A percentile compares a stretch with the other conserved stretches of the same genome.
Conservation (phyloP, 768 basidiomycete species). For the Lyophyllum semitale region DNA sequence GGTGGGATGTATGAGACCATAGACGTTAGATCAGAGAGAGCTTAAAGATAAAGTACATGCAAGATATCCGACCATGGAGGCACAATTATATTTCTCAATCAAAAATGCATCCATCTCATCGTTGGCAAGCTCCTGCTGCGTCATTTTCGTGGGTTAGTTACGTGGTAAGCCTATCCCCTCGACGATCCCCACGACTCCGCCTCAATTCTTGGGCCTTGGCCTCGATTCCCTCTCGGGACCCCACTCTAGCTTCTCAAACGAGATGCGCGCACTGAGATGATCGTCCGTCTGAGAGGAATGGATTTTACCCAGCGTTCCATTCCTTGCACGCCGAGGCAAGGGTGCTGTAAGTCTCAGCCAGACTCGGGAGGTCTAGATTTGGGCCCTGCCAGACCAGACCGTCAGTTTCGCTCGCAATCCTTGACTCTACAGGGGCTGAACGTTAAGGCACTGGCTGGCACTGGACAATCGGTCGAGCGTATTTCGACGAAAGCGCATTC, state of each 20-base stretch:
- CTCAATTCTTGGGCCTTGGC: slow-evolving; percentile 16
- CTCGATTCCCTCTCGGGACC: slow-evolving; percentile 14
- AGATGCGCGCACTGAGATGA: slow-evolving; percentile 17
- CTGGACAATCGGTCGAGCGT: too few species aligned
- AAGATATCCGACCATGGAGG: neutral
- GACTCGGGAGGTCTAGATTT: slow-evolving; percentile 24
- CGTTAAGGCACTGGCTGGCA: too few species aligned
- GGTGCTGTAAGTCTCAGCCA: slow-evolving; percentile 50
- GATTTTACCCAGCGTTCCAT: slow-evolving; percentile 21
- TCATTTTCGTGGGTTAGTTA: slow-evolving; percentile 50
- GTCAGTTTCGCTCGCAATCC: too few species aligned
- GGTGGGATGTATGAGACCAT: too few species aligned
- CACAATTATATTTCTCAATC: slow-evolving; percentile 37
- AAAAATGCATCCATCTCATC: slow-evolving; percentile 83
- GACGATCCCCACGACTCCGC: slow-evolving; percentile 23
- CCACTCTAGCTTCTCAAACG: slow-evolving; percentile 19
- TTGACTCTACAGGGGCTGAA: too few species aligned
- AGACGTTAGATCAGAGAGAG: neutral
- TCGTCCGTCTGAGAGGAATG: slow-evolving; percentile 21
- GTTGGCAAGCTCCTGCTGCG: slow-evolving; percentile 78
- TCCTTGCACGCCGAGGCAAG: slow-evolving; percentile 42
- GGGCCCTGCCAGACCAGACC: too few species aligned
- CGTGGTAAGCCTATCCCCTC: slow-evolving; percentile 36
- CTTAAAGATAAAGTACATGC: slow-evolving; percentile 8
- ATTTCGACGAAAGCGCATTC: too few species aligned